Evolutionary conservation across 2,329 filamentous ascomycete species (phyloP), one percentile per base, ranked within the genome.

Genomic region (Fusarium mundagurra): DNA sequence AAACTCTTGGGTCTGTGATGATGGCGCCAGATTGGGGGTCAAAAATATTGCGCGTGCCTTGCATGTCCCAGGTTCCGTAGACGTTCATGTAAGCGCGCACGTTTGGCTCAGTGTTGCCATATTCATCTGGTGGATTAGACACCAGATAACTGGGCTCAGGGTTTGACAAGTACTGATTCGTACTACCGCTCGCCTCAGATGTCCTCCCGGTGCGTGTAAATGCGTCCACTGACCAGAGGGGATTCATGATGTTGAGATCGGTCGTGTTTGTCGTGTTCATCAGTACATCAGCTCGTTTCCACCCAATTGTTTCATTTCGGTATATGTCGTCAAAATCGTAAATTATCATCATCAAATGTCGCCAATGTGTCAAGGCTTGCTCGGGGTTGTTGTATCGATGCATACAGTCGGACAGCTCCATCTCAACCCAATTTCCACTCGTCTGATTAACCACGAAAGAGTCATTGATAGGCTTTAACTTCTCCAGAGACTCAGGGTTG

Each of bases 311-410:
- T 6, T 43, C 33, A 16, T 72, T 74, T 4, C 41, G 13, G n/a
- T 41, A 39, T 11, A 44, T 6, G 2, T 64, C 72, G 12, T 74
- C 58, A 17, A 50, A 63, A 39, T 69, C 24, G 13, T 61, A 64
- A 0, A 74, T 59, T 17, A 74, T 66, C 61, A 74, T 59, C 3
- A 74, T 45, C 4, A 64, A 33, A 34, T 74, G 72, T 9, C 68
- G 45, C 33, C 44, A 74, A 6, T 72, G 64, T 8, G 58, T 72
- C 34, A 74, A 47, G 3, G 71, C 57, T 11, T 51, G 39, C 1
- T 64, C 17, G 0, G 67, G 57, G 8, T 72, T 33, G 14, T 74
- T 72, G 5, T 74, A 74, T 6, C 71, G 61, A 16, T 24, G 4
- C 24, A 74, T 74, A 11, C 71, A 74, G 0, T 41, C 47, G 1